phyloP scores from a whole-genome alignment of 2,329 filamentous ascomycete species.

The Whalleya microplaca region DNA sequence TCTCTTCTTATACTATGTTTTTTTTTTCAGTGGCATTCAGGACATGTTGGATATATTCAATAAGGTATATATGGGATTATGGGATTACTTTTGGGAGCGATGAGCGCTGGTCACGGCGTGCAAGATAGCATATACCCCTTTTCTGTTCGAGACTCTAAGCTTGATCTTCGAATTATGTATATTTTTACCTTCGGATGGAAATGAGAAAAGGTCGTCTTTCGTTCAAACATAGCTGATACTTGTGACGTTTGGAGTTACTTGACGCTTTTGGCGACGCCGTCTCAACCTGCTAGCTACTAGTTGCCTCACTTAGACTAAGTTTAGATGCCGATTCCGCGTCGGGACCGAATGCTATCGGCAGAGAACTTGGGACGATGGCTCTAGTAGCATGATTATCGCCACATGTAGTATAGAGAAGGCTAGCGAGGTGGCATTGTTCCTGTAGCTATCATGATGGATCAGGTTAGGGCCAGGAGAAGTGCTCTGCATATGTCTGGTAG shows the following conservation, averaged over 20 bases:
- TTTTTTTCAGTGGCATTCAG: slow-evolving; percentile 22
- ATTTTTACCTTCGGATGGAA: slow-evolving; percentile 26
- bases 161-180: slow-evolving; percentile 27
- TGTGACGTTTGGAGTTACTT: not conserved
- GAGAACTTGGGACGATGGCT: not conserved
- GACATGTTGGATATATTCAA: slow-evolving; percentile 18
- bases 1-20: slow-evolving; percentile 20
- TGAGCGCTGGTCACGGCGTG: slow-evolving; percentile 23
- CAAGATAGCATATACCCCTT: slow-evolving; percentile 30
- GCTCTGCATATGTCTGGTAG: slow-evolving; percentile 4
- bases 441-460: slow-evolving; percentile 17
- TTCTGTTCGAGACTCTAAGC: slow-evolving; percentile 29
- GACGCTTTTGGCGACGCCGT: not conserved
- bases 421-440: slow-evolving; percentile 16
- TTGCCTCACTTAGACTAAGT: slow-evolving; percentile 1
- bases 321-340: slow-evolving; percentile 3
- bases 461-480: slow-evolving; percentile 10
- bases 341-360: slow-evolving; percentile 20
- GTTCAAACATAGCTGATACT: slow-evolving; percentile 4
- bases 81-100: slow-evolving; percentile 11
- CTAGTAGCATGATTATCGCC: not conserved
- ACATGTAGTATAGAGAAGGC: slow-evolving; percentile 10
- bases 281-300: not conserved
- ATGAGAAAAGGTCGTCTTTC: slow-evolving; percentile 13
- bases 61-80: slow-evolving; percentile 26